These are phyloP conservation scores for Trypanosoma congolense DNA, from an alignment of 208 protist species.

Conservation along the genomic window DNA sequence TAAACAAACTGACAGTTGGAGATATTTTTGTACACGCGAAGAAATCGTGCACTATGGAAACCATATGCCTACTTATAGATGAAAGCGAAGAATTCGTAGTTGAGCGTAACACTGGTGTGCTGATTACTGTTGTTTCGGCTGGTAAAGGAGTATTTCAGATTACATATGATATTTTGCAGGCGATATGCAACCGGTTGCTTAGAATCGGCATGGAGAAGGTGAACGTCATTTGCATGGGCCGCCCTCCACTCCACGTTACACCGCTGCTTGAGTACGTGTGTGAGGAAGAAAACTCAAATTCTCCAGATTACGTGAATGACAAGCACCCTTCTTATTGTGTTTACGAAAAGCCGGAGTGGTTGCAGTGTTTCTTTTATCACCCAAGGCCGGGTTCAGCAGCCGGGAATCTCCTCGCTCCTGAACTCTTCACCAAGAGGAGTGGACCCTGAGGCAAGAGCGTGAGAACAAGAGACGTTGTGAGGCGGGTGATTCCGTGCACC, in stretches of 20 bases:
- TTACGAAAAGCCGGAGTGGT: conserved; percentile 75
- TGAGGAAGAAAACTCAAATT: conserved; percentile 56
- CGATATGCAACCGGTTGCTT: conserved; percentile 58
- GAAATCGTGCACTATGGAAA: conserved; percentile 73
- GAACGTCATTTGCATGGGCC: conserved; percentile 76
- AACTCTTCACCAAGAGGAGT: conserved; percentile 71
- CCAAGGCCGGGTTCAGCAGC: conserved; percentile 29
- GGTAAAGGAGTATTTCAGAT: conserved; percentile 77
- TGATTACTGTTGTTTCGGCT: conserved; percentile 71
- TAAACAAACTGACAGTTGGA: conserved; percentile 28
- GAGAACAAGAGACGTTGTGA: neutral
- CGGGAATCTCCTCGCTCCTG: conserved; percentile 39
- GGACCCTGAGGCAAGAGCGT: conserved; percentile 28
- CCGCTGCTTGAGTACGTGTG: conserved; percentile 75
- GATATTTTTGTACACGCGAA: conserved; percentile 63
- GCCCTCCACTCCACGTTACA: conserved; percentile 71
- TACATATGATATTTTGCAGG: conserved; percentile 61
- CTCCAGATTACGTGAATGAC: conserved; percentile 64
- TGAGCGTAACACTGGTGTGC: conserved; percentile 50
- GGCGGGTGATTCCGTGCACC: neutral
- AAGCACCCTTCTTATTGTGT: conserved; percentile 15
- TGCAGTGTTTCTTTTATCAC: conserved; percentile 64
- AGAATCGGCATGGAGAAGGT: conserved; percentile 66
- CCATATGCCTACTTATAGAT: conserved; percentile 66
- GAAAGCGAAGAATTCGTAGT: conserved; percentile 45